Evolutionary conservation across 106 monocot species (phyloP).

Genomic region (Alisma plantagoaquatica): DNA sequence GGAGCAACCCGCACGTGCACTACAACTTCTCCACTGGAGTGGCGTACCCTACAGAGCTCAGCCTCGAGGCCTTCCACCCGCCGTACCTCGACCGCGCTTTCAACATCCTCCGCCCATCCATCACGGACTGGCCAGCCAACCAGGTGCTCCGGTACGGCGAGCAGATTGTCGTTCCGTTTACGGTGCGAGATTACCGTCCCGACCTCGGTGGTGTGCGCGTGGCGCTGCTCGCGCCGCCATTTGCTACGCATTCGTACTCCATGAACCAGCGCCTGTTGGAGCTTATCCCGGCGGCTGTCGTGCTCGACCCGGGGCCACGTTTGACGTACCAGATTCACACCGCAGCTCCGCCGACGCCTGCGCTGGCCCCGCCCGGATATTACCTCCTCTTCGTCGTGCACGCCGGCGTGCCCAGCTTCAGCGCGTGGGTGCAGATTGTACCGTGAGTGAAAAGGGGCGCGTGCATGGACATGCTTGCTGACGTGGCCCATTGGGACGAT

Average conservation of each 20-base stretch:
- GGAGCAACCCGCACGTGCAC: slow-evolving; percentile 36
- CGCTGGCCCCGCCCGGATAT: slow-evolving; percentile 34
- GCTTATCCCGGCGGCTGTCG: not conserved
- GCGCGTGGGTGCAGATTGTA: slow-evolving; percentile 42
- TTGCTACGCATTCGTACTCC: slow-evolving; percentile 42
- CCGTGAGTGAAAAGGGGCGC: too few relatives aligned
- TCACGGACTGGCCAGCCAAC: not conserved
- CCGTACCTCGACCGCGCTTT: slow-evolving; percentile 30
- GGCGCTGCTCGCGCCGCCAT: slow-evolving; percentile 45
- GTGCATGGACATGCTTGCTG: too few relatives aligned
- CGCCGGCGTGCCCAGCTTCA: slow-evolving; percentile 29
- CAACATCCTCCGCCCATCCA: slow-evolving; percentile 22
- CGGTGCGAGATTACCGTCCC: not conserved
- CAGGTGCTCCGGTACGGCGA: slow-evolving; percentile 19
- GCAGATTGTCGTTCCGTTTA: slow-evolving; percentile 20
- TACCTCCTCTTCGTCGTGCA: slow-evolving; percentile 44
- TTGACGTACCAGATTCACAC: slow-evolving; percentile 14
- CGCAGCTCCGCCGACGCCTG: slow-evolving; percentile 12
- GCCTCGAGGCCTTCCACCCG: slow-evolving; percentile 43
- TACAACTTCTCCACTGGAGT: slow-evolving; percentile 26
- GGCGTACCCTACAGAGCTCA: slow-evolving; percentile 41
- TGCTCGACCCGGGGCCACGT: not conserved
- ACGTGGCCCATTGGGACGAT: too few relatives aligned
- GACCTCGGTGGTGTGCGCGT: slow-evolving; percentile 9
- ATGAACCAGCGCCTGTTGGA: slow-evolving; percentile 55